Percentiles rank a stretch among this genome's conserved stretches.
Conservation (phyloP, 805 yeast genomes). For the Vanderwaltozyma yarrowii region DNA sequence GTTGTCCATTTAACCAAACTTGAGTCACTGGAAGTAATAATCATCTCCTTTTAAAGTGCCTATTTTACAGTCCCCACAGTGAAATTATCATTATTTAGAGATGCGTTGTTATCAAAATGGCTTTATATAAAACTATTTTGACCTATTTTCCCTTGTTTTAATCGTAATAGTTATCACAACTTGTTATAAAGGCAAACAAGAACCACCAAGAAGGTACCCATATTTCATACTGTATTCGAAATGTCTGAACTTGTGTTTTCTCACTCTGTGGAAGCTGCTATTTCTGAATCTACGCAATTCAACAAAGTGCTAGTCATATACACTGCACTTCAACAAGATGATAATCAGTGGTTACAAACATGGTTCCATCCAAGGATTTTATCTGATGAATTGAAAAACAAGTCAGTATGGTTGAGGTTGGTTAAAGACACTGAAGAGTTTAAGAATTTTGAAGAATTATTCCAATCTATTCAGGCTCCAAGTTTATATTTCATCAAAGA, state of each 20-base stretch:
- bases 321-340: conserved; percentile 17
- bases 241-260: conserved; percentile 2
- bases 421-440: conserved; percentile 35
- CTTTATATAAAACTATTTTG: too few relatives aligned
- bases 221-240: too few relatives aligned
- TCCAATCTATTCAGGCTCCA: conserved; percentile 42
- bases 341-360: conserved; percentile 20
- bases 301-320: conserved; percentile 34
- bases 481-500: conserved; percentile 44
- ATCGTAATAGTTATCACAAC: too few relatives aligned
- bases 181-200: too few relatives aligned
- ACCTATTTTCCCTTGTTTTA: too few relatives aligned
- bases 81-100: too few relatives aligned
- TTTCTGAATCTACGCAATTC: conserved; percentile 29
- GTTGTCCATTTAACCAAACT: too few relatives aligned
- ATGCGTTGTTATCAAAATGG: too few relatives aligned
- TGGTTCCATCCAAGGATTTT: conserved; percentile 9
- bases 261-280: conserved; percentile 30
- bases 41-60: too few relatives aligned
- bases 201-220: too few relatives aligned
- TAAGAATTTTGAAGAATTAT: conserved; percentile 42
- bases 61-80: too few relatives aligned
- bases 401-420: conserved; percentile 33
- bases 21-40: too few relatives aligned
- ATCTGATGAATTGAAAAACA: background rate